A percentile compares a stretch with the other conserved stretches of the same genome.
These are phyloP conservation scores for Saccharomyces hybrid DNA, from an alignment of 1,139 yeast genomes.

Conservation along the genomic window DNA sequence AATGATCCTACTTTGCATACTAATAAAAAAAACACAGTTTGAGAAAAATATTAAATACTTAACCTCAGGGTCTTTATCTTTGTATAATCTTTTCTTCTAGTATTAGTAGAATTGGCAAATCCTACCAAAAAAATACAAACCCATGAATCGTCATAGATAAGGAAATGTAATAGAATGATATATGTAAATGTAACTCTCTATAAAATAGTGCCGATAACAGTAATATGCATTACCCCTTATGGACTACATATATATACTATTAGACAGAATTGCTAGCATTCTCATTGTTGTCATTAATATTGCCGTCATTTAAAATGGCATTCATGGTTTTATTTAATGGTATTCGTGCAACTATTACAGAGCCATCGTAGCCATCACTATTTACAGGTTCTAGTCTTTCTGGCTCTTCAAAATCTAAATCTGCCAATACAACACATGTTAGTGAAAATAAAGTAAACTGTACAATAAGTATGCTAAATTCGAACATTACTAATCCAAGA, in stretches of 20 bases:
- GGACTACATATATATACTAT: not conserved
- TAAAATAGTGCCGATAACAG: conserved; percentile 19
- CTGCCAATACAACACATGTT: conserved; percentile 32
- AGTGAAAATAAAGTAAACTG: conserved; percentile 32
- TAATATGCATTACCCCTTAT: conserved; percentile 17
- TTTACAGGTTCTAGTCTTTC: conserved; percentile 2
- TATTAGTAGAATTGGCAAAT: not conserved
- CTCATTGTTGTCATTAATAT: conserved; percentile 6
- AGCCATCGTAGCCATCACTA: conserved; percentile 9
- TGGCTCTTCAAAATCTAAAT: conserved; percentile 15
- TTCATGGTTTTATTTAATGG: not conserved
- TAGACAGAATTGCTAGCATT: conserved; percentile 12
- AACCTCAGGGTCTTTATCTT: conserved; percentile 3
- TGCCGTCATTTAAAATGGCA: not conserved
- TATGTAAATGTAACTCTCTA: conserved; percentile 9
- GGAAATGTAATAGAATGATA: conserved; percentile 3
- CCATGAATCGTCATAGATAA: not conserved
- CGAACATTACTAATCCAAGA: conserved; percentile 28
- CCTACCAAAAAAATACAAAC: not conserved
- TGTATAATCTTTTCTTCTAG: not conserved
- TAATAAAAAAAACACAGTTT: not conserved
- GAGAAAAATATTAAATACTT: conserved; percentile 4
- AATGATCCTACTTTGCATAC: conserved; percentile 30
- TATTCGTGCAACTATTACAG: conserved; percentile 1
- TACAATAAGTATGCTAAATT: conserved; percentile 24